phyloP scores from a whole-genome alignment of 225 moss, liverwort and hornwort genomes.

The Pseudoscleropodium purum region DNA sequence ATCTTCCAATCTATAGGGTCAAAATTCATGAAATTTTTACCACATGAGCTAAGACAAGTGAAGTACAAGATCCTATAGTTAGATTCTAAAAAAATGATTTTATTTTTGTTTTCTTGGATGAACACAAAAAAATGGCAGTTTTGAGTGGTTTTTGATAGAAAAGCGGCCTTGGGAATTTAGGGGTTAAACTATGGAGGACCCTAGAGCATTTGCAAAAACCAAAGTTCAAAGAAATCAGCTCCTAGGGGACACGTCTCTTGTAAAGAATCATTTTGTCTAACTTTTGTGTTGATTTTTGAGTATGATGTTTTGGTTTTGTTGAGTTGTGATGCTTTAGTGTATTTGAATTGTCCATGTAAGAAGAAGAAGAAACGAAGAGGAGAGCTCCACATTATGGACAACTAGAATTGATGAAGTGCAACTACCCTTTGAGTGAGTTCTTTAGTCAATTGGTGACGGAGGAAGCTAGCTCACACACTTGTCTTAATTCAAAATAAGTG shows the following conservation, averaged over 20 bases:
- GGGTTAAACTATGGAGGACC: neutral
- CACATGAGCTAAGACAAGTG: too few species aligned
- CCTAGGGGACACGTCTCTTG: neutral
- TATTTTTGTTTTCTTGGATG: too few species aligned
- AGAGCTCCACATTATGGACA: conserved; percentile 99
- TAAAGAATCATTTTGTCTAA: neutral
- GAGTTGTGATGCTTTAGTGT: neutral
- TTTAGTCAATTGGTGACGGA: neutral
- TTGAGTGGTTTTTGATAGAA: too few species aligned
- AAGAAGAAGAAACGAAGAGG: conserved; percentile 85
- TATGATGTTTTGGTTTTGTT: neutral
- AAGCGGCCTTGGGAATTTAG: too few species aligned
- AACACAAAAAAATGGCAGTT: too few species aligned
- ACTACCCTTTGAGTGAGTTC: conserved; percentile 72
- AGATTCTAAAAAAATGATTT: too few species aligned
- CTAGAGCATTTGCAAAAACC: neutral
- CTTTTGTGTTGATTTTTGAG: neutral
- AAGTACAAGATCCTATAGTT: too few species aligned
- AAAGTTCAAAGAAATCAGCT: neutral
- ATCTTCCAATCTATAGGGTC: too few species aligned
- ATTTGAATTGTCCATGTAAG: conserved; percentile 39
- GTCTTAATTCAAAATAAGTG: neutral
- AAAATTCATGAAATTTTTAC: too few species aligned
- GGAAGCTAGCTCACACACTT: neutral
- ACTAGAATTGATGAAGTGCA: conserved; percentile 97